These are phyloP conservation scores for Phytophthora fragariaefolia DNA, from an alignment of 352 stramenopile species.

Conservation along the genomic window DNA sequence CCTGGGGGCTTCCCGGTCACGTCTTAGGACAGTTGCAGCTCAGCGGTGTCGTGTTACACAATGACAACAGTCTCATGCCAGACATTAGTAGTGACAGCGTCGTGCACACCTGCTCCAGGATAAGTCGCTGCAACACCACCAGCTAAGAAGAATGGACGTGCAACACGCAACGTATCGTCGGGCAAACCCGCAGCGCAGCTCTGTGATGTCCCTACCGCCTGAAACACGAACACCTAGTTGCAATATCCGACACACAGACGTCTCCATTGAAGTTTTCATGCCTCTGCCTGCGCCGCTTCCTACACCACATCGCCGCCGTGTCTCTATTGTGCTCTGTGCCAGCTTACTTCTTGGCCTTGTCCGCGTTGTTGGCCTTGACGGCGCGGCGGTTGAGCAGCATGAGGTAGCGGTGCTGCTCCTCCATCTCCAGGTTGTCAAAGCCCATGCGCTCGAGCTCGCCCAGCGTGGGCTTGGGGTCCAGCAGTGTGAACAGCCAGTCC, in stretches of 20 bases:
- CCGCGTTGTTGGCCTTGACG: slow-evolving; percentile 79
- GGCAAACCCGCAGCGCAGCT: neutral
- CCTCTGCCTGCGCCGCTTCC: slow-evolving; percentile 8
- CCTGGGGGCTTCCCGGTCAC: slow-evolving; percentile 71
- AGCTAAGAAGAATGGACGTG: slow-evolving; percentile 4
- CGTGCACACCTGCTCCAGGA: slow-evolving; percentile 13
- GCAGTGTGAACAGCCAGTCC: slow-evolving; percentile 83
- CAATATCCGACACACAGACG: slow-evolving; percentile 19
- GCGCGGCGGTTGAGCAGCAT: slow-evolving; percentile 72
- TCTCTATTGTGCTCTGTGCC: slow-evolving; percentile 23
- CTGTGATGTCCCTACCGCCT: neutral
- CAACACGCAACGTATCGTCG: neutral
- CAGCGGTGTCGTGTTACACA: slow-evolving; percentile 12
- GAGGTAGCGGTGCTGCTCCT: slow-evolving; percentile 84
- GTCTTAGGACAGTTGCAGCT: slow-evolving; percentile 24
- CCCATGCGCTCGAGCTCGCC: slow-evolving; percentile 80
- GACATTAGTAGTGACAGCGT: neutral
- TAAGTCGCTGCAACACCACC: slow-evolving; percentile 2
- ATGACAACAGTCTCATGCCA: slow-evolving; percentile 1
- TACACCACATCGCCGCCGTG: slow-evolving; percentile 6
- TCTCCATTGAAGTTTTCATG: slow-evolving; percentile 26
- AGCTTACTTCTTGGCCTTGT: slow-evolving; percentile 88
- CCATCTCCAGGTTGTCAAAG: slow-evolving; percentile 80
- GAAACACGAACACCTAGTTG: slow-evolving; percentile 8
- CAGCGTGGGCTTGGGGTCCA: slow-evolving; percentile 76